Conservation (phyloP, 495 filamentous ascomycete genomes). For the Cercophora samala region DNA sequence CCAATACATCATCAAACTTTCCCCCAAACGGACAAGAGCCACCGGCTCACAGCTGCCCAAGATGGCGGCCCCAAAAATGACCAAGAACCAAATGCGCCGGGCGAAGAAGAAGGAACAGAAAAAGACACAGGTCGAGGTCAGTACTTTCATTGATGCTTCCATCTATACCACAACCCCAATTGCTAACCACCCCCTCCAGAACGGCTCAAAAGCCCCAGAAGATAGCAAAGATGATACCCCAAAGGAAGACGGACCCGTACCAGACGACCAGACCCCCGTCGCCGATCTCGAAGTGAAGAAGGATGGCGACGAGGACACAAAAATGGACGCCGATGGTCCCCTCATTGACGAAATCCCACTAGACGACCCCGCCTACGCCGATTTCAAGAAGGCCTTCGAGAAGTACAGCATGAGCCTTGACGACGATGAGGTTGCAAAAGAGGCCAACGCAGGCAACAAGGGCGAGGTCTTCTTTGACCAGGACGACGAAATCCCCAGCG, state of each 20-base stretch:
- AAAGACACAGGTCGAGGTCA: slow-evolving; percentile 52
- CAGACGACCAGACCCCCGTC: slow-evolving; percentile 4
- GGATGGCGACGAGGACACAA: slow-evolving; percentile 32
- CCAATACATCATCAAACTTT: not conserved
- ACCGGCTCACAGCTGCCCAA: slow-evolving; percentile 31
- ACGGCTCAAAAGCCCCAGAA: slow-evolving; percentile 17
- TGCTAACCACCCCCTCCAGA: not conserved
- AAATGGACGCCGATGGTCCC: slow-evolving; percentile 46
- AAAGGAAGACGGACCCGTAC: slow-evolving; percentile 31
- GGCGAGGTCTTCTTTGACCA: slow-evolving; percentile 84
- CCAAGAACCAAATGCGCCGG: slow-evolving; percentile 79
- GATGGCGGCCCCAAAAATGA: slow-evolving; percentile 61
- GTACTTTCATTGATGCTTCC: slow-evolving; percentile 1
- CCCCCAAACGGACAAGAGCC: slow-evolving; percentile 9
- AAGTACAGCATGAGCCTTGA: slow-evolving; percentile 61
- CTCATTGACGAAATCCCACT: slow-evolving; percentile 51
- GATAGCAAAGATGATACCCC: slow-evolving; percentile 26
- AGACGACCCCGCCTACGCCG: slow-evolving; percentile 73
- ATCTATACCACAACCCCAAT: not conserved
- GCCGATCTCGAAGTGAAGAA: slow-evolving; percentile 43
- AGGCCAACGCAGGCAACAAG: slow-evolving; percentile 69
- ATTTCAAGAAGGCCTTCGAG: slow-evolving; percentile 75
- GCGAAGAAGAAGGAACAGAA: slow-evolving; percentile 89
- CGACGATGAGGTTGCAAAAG: slow-evolving; percentile 53
- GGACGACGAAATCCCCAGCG: slow-evolving; percentile 83